phyloP scores from a whole-genome alignment of 371 early-diverging fungal genomes.

The Quaeritorhiza haematococci region DNA sequence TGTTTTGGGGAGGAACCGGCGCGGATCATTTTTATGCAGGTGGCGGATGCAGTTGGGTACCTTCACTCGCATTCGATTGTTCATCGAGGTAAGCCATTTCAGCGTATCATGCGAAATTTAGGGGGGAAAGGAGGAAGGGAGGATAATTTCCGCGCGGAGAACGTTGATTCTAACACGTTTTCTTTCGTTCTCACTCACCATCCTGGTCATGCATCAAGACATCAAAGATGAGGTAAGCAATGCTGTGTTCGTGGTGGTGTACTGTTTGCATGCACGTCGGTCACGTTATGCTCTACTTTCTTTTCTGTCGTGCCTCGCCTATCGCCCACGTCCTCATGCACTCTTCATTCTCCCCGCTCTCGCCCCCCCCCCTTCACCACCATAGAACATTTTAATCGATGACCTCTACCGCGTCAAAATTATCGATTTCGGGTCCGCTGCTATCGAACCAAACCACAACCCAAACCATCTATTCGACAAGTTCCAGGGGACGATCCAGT shows the following conservation, averaged over 20 bases:
- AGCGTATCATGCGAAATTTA: slow-evolving; percentile 63
- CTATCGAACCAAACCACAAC: slow-evolving; percentile 27
- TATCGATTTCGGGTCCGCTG: slow-evolving; percentile 78
- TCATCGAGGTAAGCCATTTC: too few relatives aligned
- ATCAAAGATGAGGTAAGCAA: slow-evolving; percentile 34
- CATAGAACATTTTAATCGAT: slow-evolving; percentile 78
- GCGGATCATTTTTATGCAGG: slow-evolving; percentile 64
- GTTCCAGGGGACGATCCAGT: slow-evolving; percentile 56
- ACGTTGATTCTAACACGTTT: slow-evolving; percentile 69
- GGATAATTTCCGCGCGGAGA: slow-evolving; percentile 38
- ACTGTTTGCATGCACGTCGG: not conserved
- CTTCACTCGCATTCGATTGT: slow-evolving; percentile 43
- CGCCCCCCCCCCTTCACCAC: slow-evolving; percentile 40
- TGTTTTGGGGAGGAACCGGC: slow-evolving; percentile 57
- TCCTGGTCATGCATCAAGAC: slow-evolving; percentile 24
- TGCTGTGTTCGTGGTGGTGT: too few relatives aligned
- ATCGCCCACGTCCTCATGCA: not conserved
- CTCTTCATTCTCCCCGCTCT: not conserved
- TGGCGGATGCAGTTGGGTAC: slow-evolving; percentile 63
- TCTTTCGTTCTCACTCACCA: slow-evolving; percentile 44
- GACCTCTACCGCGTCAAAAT: slow-evolving; percentile 63
- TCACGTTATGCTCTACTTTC: not conserved
- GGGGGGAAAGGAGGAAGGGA: slow-evolving; percentile 45
- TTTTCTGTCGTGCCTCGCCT: slow-evolving; percentile 16
- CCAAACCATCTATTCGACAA: slow-evolving; percentile 42